Conservation (phyloP, 306 rosid species). For the Fragaria ananassa region DNA sequence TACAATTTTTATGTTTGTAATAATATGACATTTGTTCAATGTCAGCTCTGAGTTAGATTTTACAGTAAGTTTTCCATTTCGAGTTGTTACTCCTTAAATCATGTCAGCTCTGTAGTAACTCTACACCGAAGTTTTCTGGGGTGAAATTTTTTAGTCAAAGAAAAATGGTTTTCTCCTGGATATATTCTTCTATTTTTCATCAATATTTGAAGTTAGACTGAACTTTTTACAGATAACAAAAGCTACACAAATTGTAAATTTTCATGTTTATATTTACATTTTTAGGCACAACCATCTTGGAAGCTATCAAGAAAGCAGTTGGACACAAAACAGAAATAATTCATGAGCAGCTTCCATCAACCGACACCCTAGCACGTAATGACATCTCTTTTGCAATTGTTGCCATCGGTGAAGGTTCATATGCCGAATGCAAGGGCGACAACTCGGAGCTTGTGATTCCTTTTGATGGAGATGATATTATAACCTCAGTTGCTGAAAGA, state of each 20-base stretch:
- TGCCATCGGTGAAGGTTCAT: slow-evolving; percentile 64
- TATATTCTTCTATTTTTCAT: too few relatives aligned
- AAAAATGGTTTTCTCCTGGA: too few relatives aligned
- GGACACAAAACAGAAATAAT: slow-evolving; percentile 53
- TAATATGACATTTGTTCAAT: background rate
- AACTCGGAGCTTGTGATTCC: slow-evolving; percentile 48
- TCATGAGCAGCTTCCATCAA: slow-evolving; percentile 42
- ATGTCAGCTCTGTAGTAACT: too few relatives aligned
- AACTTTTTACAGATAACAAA: background rate
- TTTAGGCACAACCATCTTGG: slow-evolving; percentile 72
- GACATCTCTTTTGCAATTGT: slow-evolving; percentile 60
- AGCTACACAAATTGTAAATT: background rate
- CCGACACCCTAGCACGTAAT: slow-evolving; percentile 29
- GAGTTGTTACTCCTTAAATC: background rate
- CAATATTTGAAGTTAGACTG: background rate
- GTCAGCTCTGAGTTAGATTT: background rate
- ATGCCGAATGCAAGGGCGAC: slow-evolving; percentile 57
- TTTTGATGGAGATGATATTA: slow-evolving; percentile 36
- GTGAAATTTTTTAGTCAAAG: too few relatives aligned
- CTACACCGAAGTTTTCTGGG: background rate
- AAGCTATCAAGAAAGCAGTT: slow-evolving; percentile 51
- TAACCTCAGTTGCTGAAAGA: slow-evolving; percentile 46
- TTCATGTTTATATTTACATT: background rate
- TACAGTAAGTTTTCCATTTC: background rate
- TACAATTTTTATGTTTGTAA: background rate